A percentile compares a stretch with the other conserved stretches of the same genome.
Conservation (phyloP, 768 basidiomycete genomes). For the Trametes elegans region DNA sequence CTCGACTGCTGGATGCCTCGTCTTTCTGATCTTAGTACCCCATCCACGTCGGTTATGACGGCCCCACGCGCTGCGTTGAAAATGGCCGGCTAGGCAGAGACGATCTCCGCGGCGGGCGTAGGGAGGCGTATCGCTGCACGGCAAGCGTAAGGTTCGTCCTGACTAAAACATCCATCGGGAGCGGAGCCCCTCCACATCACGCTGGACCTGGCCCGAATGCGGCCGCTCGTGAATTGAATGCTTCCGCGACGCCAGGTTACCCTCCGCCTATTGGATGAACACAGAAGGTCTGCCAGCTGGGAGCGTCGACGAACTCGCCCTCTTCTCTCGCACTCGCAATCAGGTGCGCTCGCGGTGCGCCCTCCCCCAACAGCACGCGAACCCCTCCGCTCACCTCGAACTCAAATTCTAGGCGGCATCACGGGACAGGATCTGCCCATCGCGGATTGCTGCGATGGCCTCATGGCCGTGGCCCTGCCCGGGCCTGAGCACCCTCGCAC, state of each 20-base stretch:
- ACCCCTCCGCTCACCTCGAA: background rate
- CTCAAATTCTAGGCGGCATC: background rate
- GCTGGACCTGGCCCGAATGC: background rate
- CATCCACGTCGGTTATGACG: background rate
- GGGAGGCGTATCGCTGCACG: constrained; percentile 1
- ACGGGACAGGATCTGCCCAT: background rate
- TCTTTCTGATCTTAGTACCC: constrained; percentile 1
- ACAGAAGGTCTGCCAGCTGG: too few species aligned
- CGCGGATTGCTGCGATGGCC: background rate
- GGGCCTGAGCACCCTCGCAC: background rate
- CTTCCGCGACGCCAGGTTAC: constrained; percentile 9
- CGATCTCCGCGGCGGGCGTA: constrained; percentile 16
- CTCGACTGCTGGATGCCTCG: background rate
- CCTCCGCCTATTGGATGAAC: background rate
- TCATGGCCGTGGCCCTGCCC: background rate
- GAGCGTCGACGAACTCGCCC: too few species aligned
- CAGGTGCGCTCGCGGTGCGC: background rate
- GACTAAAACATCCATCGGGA: constrained; percentile 7
- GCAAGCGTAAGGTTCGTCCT: constrained; percentile 5
- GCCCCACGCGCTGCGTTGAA: background rate
- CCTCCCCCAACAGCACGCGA: background rate
- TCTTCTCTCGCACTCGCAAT: background rate
- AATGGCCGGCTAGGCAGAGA: background rate
- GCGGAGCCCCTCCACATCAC: constrained; percentile 9
- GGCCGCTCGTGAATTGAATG: background rate